These are phyloP conservation scores for Neopestalotiopsis rosae DNA, from an alignment of 2,329 filamentous ascomycete genomes.

Conservation along the genomic window DNA sequence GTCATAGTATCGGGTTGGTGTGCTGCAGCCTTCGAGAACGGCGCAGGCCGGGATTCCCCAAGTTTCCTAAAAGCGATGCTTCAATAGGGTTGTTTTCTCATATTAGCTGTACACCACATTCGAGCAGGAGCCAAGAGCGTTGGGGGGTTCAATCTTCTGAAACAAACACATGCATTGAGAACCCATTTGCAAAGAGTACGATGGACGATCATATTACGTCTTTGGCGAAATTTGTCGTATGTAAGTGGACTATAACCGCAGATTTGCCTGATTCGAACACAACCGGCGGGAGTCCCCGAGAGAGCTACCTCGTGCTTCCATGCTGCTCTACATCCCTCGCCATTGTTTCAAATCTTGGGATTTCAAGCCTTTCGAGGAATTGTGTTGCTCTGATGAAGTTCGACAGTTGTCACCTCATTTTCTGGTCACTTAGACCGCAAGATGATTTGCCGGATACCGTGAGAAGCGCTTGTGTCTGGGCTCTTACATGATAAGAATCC, in stretches of 20 bases:
- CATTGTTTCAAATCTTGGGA: too few species aligned
- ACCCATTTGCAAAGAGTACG: neutral
- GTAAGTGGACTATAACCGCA: neutral
- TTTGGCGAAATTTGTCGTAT: neutral
- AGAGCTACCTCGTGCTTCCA: neutral
- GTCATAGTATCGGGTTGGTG: neutral
- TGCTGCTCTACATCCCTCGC: too few species aligned
- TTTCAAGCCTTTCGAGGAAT: too few species aligned
- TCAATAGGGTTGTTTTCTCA: neutral
- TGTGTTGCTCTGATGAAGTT: too few species aligned
- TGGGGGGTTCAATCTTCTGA: neutral
- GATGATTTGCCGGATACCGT: too few species aligned
- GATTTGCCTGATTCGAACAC: neutral
- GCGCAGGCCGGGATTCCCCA: neutral
- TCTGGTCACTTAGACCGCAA: too few species aligned
- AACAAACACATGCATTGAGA: neutral
- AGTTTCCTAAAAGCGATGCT: neutral
- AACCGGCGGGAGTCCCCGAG: neutral
- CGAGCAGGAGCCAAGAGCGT: neutral
- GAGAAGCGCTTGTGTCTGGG: too few species aligned
- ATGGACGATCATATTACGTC: slow-evolving; percentile 1
- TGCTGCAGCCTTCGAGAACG: neutral
- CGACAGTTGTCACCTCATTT: too few species aligned
- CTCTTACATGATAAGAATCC: too few species aligned
- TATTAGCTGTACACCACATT: neutral